Base-by-base conservation (phyloP, 352 stramenopile genomes). In the Phytophthora tubulina region DNA sequence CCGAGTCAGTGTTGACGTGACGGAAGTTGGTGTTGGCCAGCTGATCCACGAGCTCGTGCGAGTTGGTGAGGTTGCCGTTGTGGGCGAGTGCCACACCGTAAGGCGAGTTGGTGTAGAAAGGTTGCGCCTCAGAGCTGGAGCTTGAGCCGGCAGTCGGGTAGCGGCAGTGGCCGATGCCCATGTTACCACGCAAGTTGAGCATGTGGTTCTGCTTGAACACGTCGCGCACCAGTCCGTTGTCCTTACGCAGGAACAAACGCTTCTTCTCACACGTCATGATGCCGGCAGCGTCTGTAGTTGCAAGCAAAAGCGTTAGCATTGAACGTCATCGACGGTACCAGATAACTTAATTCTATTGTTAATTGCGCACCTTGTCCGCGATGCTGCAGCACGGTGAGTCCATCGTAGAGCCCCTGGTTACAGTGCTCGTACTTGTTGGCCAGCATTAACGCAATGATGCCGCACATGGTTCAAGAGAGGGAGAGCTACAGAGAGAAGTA, bases 1-100 rank as follows among this genome's bases (percentile, higher is more conserved):
- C 98, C 69, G 95, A 99, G 85, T 99, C 96, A 30, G 97, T 99
- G 84, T 99, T 99, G 65, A 99, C 94, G 82, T 99, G 98, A 55
- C 97, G 86, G 73, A 96, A 95, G 84, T 97, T 96, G 52, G 91
- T 92, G 64, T 95, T 93, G 41, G 91, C 86, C 63, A 99, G 85
- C 62, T 97, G 79, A 70, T 97, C 81, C 33, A 96, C 90, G 21
- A 99, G 85, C 67, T 99, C 94, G 59, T 97, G 90, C 50, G 97
- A 98, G 86, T 99, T 99, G 45, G 97, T 99, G 30, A 99, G 84
- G 81, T 99, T 99, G 55, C 98, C 98, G 82, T 99, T 99, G 79
- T 96, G 89, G 17, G 97, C 98, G 27, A 99, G 92, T 48, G 96
- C 96, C 39, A 99, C 95, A 31, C 97, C 98, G 81, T 99, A 99